These are phyloP conservation scores for Blastocystis sp. DNA, from an alignment of 352 stramenopile genomes.

Conservation along the genomic window DNA sequence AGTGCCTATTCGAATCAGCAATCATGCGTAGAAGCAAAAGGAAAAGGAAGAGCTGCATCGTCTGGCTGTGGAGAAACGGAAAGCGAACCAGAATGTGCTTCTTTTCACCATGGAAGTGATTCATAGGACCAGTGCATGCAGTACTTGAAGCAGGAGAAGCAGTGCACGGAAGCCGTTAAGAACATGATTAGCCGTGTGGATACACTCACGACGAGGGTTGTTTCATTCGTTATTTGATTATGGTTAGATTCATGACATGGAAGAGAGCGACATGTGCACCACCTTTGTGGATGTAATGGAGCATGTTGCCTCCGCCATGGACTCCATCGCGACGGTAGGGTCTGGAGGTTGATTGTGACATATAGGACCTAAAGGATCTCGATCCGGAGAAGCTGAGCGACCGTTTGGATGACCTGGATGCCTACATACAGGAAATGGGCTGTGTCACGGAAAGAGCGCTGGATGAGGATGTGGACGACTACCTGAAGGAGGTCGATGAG, in stretches of 20 bases:
- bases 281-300: constrained; percentile 11
- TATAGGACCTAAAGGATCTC: constrained; percentile 18
- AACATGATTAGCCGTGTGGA: background rate
- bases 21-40: constrained; percentile 20
- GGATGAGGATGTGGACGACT: constrained; percentile 68
- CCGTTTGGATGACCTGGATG: constrained; percentile 70
- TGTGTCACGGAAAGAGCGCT: constrained; percentile 30
- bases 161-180: background rate
- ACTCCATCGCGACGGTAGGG: constrained; percentile 4
- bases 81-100: background rate
- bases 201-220: background rate
- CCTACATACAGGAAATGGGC: constrained; percentile 70
- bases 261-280: background rate
- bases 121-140: background rate
- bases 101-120: background rate
- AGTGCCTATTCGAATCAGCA: background rate
- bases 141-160: constrained; percentile 1
- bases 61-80: constrained; percentile 3
- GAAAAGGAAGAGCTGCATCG: constrained; percentile 17
- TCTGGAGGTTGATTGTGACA: background rate
- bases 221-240: background rate
- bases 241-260: constrained; percentile 34
- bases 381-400: constrained; percentile 28
- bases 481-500: constrained; percentile 70
- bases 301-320: background rate